Conservation (phyloP, 441 rosid species). For the Arabidopsis hybrid region DNA sequence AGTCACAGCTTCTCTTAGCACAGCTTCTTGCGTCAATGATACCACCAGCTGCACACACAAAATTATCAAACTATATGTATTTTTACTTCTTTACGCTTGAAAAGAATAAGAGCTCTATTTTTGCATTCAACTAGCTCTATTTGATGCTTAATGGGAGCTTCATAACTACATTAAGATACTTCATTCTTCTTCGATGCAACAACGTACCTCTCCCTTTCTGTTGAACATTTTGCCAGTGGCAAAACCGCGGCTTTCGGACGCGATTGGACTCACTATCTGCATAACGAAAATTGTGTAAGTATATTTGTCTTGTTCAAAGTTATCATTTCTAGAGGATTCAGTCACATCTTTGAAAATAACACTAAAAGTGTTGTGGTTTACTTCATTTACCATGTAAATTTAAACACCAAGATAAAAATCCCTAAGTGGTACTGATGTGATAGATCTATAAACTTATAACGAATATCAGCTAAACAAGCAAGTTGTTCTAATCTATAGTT, state of each 20-base stretch:
- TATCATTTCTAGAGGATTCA: background rate
- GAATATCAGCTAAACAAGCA: constrained; percentile 14
- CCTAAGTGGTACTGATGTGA: background rate
- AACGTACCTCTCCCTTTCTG: constrained; percentile 79
- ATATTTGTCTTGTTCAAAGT: background rate
- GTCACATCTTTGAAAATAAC: background rate
- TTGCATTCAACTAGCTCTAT: background rate
- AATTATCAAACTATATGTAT: background rate
- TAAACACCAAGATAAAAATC: background rate
- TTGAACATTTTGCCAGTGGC: constrained; percentile 77
- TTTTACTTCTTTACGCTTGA: background rate
- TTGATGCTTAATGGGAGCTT: background rate
- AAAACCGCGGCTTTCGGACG: constrained; percentile 66
- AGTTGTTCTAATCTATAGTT: background rate
- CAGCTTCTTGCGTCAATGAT: constrained; percentile 80
- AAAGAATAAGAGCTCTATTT: background rate
- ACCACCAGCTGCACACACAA: constrained; percentile 65
- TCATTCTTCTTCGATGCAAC: constrained; percentile 11
- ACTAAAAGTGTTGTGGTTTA: background rate
- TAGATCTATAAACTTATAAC: background rate
- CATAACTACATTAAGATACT: background rate
- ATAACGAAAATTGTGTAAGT: background rate
- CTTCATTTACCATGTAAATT: background rate
- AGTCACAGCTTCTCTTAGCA: constrained; percentile 55
- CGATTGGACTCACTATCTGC: constrained; percentile 72